Evolutionary conservation across 208 protist species (phyloP), one percentile per base, ranked within the genome.

Genomic region (Giardia duodenalis): DNA sequence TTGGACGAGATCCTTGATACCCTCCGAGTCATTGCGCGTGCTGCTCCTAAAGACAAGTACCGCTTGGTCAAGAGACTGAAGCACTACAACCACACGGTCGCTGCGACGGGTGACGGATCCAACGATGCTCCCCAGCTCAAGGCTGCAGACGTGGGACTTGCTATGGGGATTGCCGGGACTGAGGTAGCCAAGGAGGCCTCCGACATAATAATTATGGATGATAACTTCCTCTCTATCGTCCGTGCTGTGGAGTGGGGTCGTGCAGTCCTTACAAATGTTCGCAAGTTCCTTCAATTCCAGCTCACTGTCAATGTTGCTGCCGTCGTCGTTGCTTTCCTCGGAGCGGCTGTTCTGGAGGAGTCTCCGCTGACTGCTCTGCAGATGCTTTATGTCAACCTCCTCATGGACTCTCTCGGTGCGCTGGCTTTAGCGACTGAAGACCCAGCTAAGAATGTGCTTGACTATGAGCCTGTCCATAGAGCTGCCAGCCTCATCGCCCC

Each of bases 321-420:
- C 39, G 94, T 99, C 10, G 92, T 96, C 22, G 92, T 99, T 57
- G 96, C 96, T 39, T 96, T 98, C 94, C 94, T 98, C 67, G 97
- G 97, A 0, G 93, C 94, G 19, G 43, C 67, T 44, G n/a, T 89
- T 47, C 0, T 67, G 43, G 92, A 86, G 19, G 92, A 93, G 44
- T 91, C 86, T 46, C 94, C 94, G 10, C 67, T 95, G 0, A 94
- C 86, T 19, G 87, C 94, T 43, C 42, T 95, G 47, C 93, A 95
- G 96, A 96, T 99, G 43, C 95, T 99, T 90, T 99, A 98, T 98
- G 97, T 99, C 67, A 99, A 99, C 93, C 94, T 99, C 46, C 99
- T 99, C 96, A 99, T 99, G 97, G 98, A 99, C 94, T 98, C 98
- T 22, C 94, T 99, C 39, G 98, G 97, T 45, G 97, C 98, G 0